Evolutionary conservation across 2,329 filamentous ascomycete genomes (phyloP), one percentile per base, ranked within the genome.

Genomic region (Beauveria brongniartii): DNA sequence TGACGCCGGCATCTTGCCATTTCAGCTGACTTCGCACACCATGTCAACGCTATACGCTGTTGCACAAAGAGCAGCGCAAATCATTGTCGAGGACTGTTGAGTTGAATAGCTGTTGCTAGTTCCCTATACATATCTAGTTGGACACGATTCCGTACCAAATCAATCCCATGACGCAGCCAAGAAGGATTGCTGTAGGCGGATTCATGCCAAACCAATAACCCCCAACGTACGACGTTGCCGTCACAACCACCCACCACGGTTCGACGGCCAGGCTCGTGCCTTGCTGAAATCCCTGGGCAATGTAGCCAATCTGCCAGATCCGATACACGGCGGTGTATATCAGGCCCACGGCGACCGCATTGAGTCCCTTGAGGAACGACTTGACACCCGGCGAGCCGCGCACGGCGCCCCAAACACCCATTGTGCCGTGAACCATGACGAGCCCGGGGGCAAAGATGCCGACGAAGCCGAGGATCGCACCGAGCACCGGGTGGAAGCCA

Each of bases 291-390:
- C 74, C 73, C 24, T 79, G 72, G 14, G 80, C 81, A 6, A 88
- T 70, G 62, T 79, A 85, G 0, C 85, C 85, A 65, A 87, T 81
- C 70, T 85, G 77, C 82, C 82, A 86, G 8, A 87, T 70, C 2
- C 83, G 74, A 63, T 87, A 87, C 1, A 88, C 83, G 0, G 84
- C 85, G 0, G 84, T 86, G 58, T 84, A 88, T 0, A 87, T 81
- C 41, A 87, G 65, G 0, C 84, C 84, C 0, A 87, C 82, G 0
- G 85, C 85, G 0, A 76, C 77, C 0, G 84, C 82, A 67, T 87
- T 87, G 5, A 86, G 70, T 0, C 85, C 84, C 16, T 83, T 68
- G 10, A 87, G 65, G 0, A 76, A 69, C 16, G 78, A 77, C 54
- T 75, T 78, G 1, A 86, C 79, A 68, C 75, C 76, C 4, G 74